Conservation (phyloP, 2,329 filamentous ascomycete species). For the Penicillium glabrum region DNA sequence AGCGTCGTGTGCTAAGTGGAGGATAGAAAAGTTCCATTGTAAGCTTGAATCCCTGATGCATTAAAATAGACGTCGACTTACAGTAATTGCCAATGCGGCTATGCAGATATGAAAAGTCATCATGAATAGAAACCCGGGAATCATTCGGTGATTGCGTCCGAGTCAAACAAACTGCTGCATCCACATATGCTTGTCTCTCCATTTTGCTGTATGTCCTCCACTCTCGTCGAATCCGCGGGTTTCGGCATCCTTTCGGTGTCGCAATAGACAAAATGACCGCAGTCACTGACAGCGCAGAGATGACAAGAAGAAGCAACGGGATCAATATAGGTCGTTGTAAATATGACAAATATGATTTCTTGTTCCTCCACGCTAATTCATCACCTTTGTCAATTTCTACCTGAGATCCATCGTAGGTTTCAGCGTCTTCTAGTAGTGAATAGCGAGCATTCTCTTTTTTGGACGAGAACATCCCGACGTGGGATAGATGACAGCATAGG, state of each 20-base stretch:
- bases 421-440: no score
- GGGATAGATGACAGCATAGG: no score
- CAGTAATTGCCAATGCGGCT: not conserved
- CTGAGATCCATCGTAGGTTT: no score
- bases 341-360: not conserved
- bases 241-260: not conserved
- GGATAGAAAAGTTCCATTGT: no score
- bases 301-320: not conserved
- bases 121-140: not conserved
- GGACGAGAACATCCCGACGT: no score
- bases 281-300: not conserved
- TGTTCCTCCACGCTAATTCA: no score
- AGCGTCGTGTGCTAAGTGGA: not conserved
- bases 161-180: not conserved
- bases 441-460: no score
- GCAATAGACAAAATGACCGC: not conserved
- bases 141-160: not conserved
- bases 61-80: not conserved
- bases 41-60: not conserved
- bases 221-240: not conserved
- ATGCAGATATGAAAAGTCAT: not conserved
- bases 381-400: no score
- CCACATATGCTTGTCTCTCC: not conserved
- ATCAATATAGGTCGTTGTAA: not conserved
- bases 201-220: not conserved